Percentiles rank a stretch among this genome's conserved stretches.
Evolutionary conservation across 164 flowering plant genomes (phyloP).

Genomic region (Platanus orientalis): DNA sequence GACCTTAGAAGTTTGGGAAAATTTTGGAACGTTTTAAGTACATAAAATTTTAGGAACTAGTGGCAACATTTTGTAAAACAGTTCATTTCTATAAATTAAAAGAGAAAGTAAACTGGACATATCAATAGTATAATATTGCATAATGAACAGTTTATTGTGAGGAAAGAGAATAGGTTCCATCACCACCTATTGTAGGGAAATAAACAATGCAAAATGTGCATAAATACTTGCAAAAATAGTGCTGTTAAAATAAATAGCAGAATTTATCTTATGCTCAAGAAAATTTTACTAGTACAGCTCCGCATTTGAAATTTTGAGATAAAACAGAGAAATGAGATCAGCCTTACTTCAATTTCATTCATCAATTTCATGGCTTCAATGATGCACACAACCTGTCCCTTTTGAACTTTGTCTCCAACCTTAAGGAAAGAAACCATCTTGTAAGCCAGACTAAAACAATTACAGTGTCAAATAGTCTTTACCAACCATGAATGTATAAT

Average conservation of each 20-base stretch:
- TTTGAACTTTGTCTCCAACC: constrained; percentile 48
- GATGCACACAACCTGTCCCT: constrained; percentile 45
- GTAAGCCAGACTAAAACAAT: constrained; percentile 7
- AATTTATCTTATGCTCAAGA: background rate
- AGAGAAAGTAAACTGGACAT: no score
- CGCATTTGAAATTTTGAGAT: background rate
- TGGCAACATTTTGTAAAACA: no score
- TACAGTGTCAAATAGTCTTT: background rate
- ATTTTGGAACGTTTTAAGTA: no score
- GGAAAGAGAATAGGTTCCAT: no score
- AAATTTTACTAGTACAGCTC: background rate
- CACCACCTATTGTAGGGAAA: no score
- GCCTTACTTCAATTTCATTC: constrained; percentile 48
- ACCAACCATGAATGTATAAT: background rate
- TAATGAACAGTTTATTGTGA: no score
- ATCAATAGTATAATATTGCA: no score
- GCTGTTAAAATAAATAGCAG: background rate
- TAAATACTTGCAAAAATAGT: no score
- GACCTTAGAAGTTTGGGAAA: no score
- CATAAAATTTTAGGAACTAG: no score
- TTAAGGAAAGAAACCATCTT: background rate
- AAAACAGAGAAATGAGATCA: background rate
- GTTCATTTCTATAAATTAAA: no score
- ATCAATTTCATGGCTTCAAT: constrained; percentile 55
- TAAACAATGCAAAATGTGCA: no score